Evolutionary conservation across 176 grass and related monocot genomes (phyloP).

Genomic region (Musa acuminata): DNA sequence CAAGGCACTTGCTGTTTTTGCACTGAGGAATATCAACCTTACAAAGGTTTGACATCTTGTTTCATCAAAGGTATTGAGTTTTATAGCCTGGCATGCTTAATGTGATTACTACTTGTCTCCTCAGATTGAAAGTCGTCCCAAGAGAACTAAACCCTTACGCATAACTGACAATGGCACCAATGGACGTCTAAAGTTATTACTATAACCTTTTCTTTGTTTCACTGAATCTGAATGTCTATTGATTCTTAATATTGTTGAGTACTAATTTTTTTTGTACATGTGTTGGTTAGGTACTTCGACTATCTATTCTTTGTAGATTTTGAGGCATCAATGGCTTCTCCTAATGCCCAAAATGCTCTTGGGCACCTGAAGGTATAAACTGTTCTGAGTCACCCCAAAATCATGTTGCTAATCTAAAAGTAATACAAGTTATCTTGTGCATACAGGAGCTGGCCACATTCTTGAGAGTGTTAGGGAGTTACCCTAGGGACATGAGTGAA

Average conservation of each 20-base stretch:
- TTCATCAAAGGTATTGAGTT: constrained; percentile 15
- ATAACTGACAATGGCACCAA: constrained; percentile 51
- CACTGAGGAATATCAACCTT: constrained; percentile 69
- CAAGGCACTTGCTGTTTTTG: constrained; percentile 76
- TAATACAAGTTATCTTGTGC: neutral
- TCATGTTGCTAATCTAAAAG: neutral
- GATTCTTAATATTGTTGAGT: neutral
- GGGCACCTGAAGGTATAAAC: constrained; percentile 54
- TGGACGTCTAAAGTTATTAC: constrained; percentile 45
- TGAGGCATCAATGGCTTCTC: constrained; percentile 79
- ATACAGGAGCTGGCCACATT: constrained; percentile 18
- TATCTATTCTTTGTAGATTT: constrained; percentile 93
- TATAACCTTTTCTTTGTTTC: constrained; percentile 1
- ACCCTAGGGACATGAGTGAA: constrained; percentile 15
- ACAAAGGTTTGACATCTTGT: constrained; percentile 45
- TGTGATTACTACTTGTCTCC: constrained; percentile 7
- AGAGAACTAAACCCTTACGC: constrained; percentile 50
- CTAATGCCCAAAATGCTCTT: constrained; percentile 67
- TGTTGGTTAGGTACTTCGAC: constrained; percentile 58
- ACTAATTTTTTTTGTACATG: constrained; percentile 15
- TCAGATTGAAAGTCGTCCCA: constrained; percentile 85
- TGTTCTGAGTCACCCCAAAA: neutral
- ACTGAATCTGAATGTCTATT: neutral
- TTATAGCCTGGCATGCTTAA: neutral
- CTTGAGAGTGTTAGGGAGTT: constrained; percentile 19